A percentile compares a stretch with the other conserved stretches of the same genome.
phyloP scores from a whole-genome alignment of 192 early-diverging fungal species.

The Podila verticillata region DNA sequence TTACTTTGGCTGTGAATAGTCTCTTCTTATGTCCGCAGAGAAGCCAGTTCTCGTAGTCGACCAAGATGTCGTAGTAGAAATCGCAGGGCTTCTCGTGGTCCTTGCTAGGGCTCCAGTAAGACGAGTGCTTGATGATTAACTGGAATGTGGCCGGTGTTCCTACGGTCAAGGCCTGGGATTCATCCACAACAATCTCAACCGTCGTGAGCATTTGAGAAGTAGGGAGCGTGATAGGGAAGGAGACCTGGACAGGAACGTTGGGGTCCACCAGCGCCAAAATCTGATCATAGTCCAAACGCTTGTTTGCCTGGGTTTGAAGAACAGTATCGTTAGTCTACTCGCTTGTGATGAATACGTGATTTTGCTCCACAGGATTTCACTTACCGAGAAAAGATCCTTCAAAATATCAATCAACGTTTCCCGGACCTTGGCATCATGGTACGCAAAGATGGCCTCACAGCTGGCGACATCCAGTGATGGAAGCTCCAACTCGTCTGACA shows the following conservation, averaged over 20 bases:
- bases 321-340: background rate
- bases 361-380: background rate
- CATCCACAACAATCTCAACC: slow-evolving; percentile 58
- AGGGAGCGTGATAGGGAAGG: slow-evolving; percentile 32
- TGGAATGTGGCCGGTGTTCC: slow-evolving; percentile 67
- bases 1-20: slow-evolving; percentile 67
- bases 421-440: slow-evolving; percentile 61
- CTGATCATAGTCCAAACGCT: slow-evolving; percentile 54
- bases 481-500: slow-evolving; percentile 64
- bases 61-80: slow-evolving; percentile 69
- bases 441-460: slow-evolving; percentile 57
- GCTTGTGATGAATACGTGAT: too few species aligned
- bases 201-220: slow-evolving; percentile 59
- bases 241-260: slow-evolving; percentile 22
- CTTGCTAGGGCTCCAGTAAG: slow-evolving; percentile 58
- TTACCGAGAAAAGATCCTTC: slow-evolving; percentile 65
- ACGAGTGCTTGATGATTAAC: slow-evolving; percentile 61
- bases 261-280: slow-evolving; percentile 27
- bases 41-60: slow-evolving; percentile 76
- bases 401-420: slow-evolving; percentile 59
- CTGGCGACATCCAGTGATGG: slow-evolving; percentile 60
- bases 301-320: slow-evolving; percentile 41
- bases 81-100: slow-evolving; percentile 40
- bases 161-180: slow-evolving; percentile 54
- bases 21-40: slow-evolving; percentile 70